Evolutionary conservation across 2,329 filamentous ascomycete genomes (phyloP).

Genomic region (Xylaria arbuscula): DNA sequence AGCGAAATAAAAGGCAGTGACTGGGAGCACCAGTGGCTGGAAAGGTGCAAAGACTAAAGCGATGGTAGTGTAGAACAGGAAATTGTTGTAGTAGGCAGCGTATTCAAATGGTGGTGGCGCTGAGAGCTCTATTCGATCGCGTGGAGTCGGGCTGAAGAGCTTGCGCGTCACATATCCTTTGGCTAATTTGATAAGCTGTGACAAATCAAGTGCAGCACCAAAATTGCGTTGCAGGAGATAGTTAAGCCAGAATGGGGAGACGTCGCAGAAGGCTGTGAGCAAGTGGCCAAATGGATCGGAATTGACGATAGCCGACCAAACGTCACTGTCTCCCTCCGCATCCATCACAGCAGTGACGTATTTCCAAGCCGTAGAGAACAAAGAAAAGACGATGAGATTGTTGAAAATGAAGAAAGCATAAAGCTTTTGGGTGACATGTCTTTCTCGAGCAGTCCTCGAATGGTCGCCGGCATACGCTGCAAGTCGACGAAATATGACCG

Average conservation of each 20-base stretch:
- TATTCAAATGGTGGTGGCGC: slow-evolving; percentile 93
- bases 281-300: slow-evolving; percentile 60
- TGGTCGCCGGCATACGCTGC: slow-evolving; percentile 84
- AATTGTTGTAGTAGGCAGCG: slow-evolving; percentile 96
- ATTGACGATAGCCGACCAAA: slow-evolving; percentile 76
- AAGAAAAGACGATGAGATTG: slow-evolving; percentile 89
- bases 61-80: slow-evolving; percentile 90
- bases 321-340: slow-evolving; percentile 64
- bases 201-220: slow-evolving; percentile 87
- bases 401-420: slow-evolving; percentile 97
- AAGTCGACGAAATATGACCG: slow-evolving; percentile 89
- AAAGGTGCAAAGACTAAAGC: slow-evolving; percentile 83
- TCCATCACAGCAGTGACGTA: slow-evolving; percentile 75
- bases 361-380: slow-evolving; percentile 69
- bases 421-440: slow-evolving; percentile 87
- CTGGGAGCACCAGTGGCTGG: slow-evolving; percentile 85
- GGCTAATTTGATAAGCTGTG: slow-evolving; percentile 82
- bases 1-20: slow-evolving; percentile 86
- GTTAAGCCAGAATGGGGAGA: slow-evolving; percentile 42
- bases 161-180: slow-evolving; percentile 84
- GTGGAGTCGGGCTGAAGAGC: slow-evolving; percentile 85
- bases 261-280: slow-evolving; percentile 41
- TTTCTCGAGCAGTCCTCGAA: slow-evolving; percentile 88
- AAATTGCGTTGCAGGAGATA: slow-evolving; percentile 80
- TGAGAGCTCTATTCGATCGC: slow-evolving; percentile 88